phyloP scores from a whole-genome alignment of 2,329 filamentous ascomycete genomes.

The Harringtonia aguacate region DNA sequence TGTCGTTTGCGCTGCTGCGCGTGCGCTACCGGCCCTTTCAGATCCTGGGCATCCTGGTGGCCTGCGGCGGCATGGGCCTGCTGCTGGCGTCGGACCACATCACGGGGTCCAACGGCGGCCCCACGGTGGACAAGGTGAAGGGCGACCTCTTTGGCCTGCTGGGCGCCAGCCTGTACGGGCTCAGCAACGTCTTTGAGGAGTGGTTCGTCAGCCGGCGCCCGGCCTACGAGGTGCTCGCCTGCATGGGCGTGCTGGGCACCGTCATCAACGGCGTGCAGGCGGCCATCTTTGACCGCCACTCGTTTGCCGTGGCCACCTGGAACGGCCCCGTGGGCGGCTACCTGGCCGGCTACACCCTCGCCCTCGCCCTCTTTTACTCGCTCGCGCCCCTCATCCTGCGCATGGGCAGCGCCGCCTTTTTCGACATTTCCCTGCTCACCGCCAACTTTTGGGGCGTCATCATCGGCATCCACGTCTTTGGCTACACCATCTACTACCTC shows the following conservation, averaged over 20 bases:
- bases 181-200: conserved; percentile 87
- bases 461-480: conserved; percentile 81
- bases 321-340: conserved; percentile 64
- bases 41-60: conserved; percentile 76
- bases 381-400: conserved; percentile 80
- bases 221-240: conserved; percentile 86
- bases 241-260: conserved; percentile 79
- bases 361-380: conserved; percentile 76
- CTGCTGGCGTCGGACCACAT: conserved; percentile 83
- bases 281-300: conserved; percentile 77
- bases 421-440: conserved; percentile 90
- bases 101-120: conserved; percentile 60
- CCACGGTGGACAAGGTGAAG: conserved; percentile 63
- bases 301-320: conserved; percentile 57
- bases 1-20: conserved; percentile 72
- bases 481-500: conserved; percentile 69
- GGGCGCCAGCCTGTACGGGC: conserved; percentile 82
- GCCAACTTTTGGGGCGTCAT: conserved; percentile 96
- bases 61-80: conserved; percentile 82
- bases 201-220: conserved; percentile 82
- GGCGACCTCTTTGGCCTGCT: conserved; percentile 87
- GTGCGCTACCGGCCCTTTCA: conserved; percentile 88
- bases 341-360: conserved; percentile 79
- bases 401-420: conserved; percentile 84
- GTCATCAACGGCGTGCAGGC: conserved; percentile 87